Percentiles rank a stretch among this genome's conserved stretches.
These are phyloP conservation scores for Torrubiellomyces zombiae DNA, from an alignment of 2,329 filamentous ascomycete species.

Conservation along the genomic window DNA sequence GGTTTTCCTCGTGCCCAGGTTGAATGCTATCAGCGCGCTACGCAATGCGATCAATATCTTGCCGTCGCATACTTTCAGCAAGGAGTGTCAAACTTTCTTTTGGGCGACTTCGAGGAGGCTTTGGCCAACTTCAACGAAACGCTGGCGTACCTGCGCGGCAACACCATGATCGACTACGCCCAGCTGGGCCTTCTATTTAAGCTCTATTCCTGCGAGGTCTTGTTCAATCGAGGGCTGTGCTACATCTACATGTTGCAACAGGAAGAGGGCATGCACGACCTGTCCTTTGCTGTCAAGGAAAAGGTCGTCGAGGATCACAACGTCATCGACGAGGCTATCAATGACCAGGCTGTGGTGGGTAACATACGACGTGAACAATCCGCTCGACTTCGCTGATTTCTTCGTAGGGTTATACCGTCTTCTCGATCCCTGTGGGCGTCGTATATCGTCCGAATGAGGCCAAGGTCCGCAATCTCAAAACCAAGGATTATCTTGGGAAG, in stretches of 20 bases:
- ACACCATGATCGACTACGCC: slow-evolving; percentile 95
- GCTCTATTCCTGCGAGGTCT: slow-evolving; percentile 88
- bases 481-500: slow-evolving; percentile 94
- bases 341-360: slow-evolving; percentile 74
- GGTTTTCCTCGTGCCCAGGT: slow-evolving; percentile 58
- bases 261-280: slow-evolving; percentile 78
- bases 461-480: slow-evolving; percentile 95
- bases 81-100: slow-evolving; percentile 91
- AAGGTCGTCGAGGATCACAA: slow-evolving; percentile 94
- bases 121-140: slow-evolving; percentile 98
- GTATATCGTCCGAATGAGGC: slow-evolving; percentile 92
- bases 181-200: slow-evolving; percentile 92
- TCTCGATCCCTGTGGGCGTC: slow-evolving; percentile 91
- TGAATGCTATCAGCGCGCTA: slow-evolving; percentile 83
- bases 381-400: too few species aligned
- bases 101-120: slow-evolving; percentile 94
- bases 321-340: slow-evolving; percentile 93
- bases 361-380: too few species aligned
- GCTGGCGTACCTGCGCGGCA: slow-evolving; percentile 80
- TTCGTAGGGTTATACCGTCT: slow-evolving; percentile 82
- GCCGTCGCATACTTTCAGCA: slow-evolving; percentile 97
- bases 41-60: slow-evolving; percentile 82
- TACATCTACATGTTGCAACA: slow-evolving; percentile 94
- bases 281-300: slow-evolving; percentile 81
- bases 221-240: slow-evolving; percentile 93